phyloP scores from a whole-genome alignment of 139 green algal species.

The Haematococcus sp. region DNA sequence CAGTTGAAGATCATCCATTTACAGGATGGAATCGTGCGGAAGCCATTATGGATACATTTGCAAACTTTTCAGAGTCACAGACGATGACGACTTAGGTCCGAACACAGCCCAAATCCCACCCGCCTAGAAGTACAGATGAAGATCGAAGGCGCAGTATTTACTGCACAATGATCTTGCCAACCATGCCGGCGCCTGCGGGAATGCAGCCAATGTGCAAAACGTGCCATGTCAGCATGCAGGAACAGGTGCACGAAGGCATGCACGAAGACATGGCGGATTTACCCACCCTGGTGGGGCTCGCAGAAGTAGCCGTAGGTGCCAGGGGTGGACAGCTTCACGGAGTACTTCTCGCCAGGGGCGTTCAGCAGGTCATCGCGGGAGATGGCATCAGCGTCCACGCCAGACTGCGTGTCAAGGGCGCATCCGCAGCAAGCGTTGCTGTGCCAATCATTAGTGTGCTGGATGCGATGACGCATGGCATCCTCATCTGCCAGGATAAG shows the following conservation, averaged over 20 bases:
- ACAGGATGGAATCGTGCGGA: no score
- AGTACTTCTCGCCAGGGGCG: conserved; percentile 81
- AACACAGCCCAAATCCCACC: no score
- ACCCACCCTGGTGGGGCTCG: conserved; percentile 88
- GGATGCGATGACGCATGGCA: no score
- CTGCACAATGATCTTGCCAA: conserved; percentile 77
- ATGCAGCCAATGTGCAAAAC: neutral
- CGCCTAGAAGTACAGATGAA: no score
- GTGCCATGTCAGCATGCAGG: neutral
- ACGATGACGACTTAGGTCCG: no score
- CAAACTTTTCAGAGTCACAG: no score
- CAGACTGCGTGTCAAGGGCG: conserved; percentile 39
- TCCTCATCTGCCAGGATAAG: neutral
- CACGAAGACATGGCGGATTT: neutral
- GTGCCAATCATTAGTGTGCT: no score
- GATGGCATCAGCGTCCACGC: conserved; percentile 84
- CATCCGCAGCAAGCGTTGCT: no score
- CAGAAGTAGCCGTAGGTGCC: conserved; percentile 93
- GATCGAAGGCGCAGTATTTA: conserved; percentile 38
- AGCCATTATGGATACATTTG: no score
- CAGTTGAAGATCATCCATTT: neutral
- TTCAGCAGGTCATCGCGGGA: conserved; percentile 88
- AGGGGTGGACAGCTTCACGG: conserved; percentile 66
- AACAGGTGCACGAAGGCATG: no score
- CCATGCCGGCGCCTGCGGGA: conserved; percentile 74